These are phyloP conservation scores for Podaxis sp. DNA, from an alignment of 768 basidiomycete species.

Conservation along the genomic window DNA sequence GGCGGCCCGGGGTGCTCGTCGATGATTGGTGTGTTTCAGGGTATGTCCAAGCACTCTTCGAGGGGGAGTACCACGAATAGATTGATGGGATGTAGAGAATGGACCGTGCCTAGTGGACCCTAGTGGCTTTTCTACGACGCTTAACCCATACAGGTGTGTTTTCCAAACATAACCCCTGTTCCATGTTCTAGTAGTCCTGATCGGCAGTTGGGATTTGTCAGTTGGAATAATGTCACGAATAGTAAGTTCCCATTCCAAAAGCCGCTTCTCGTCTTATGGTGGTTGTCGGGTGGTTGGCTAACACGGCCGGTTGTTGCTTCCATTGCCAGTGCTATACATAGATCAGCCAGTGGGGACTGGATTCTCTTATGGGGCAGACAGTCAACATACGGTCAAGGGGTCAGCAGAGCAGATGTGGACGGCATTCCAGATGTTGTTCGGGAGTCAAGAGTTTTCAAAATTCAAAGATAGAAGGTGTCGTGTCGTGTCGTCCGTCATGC, in stretches of 20 bases:
- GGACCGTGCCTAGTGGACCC: slow-evolving; percentile 8
- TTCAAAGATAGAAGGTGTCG: slow-evolving; percentile 5
- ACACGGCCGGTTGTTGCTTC: background rate
- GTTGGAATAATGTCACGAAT: slow-evolving; percentile 12
- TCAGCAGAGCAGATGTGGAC: slow-evolving; percentile 8
- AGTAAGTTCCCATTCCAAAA: slow-evolving; percentile 1
- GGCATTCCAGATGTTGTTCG: slow-evolving; percentile 6
- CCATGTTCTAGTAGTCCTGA: background rate
- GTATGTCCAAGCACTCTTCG: background rate
- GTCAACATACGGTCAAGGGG: background rate
- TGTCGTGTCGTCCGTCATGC: background rate
- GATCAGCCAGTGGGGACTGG: slow-evolving; percentile 7
- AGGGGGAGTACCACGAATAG: too few species aligned
- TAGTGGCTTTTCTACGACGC: background rate
- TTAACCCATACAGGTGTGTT: slow-evolving; percentile 10
- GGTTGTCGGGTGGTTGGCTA: background rate
- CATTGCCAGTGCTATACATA: slow-evolving; percentile 8
- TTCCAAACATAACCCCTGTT: background rate
- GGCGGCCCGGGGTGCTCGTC: slow-evolving; percentile 51
- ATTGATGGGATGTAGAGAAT: background rate
- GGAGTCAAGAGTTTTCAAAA: background rate
- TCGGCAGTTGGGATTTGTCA: background rate
- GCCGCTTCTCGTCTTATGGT: background rate
- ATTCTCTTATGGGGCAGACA: slow-evolving; percentile 7
- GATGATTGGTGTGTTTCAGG: slow-evolving; percentile 69